Base-by-base conservation (phyloP, 2,329 filamentous ascomycete genomes). In the Neofusicoccum laricinum region DNA sequence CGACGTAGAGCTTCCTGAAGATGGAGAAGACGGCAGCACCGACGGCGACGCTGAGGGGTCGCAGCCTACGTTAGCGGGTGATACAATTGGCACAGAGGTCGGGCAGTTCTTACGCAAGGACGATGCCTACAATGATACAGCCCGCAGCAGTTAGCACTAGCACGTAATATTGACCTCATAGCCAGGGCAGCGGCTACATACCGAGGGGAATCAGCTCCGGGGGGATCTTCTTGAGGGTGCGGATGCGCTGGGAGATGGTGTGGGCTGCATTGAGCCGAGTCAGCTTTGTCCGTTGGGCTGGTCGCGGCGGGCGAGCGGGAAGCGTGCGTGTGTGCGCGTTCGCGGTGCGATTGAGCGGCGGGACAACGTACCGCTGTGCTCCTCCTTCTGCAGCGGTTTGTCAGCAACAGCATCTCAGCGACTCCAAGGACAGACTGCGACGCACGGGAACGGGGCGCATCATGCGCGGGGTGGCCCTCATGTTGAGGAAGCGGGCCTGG, bases 171-270 rank as follows among this genome's bases (percentile, higher is more conserved):
- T 36, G 49, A 34, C 43, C 19, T 58, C 46, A 55, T 48, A 3
- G 45, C 34, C 55, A 43, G 45, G 15, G 82, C 12, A 43, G 53
- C 30, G 55, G 55, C n/a, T 12, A 59, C 87, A 79, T 89, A 96
- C 93, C 93, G 73, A 99, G 90, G 75, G 95, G 95, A 72, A 93
- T 88, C 86, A 99, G 86, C 86, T 99, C 95, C 71, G 92, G 88
- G 71, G 95, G 95, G 76, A 98, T 90, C 82, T 89, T 88, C 86
- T 90, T 93, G 76, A 97, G 85, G 77, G 88, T 90, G 78, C 93
- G 91, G 74, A 99, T 85, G 78, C 94, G 92, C 85, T 98, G 95
- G 70, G 94, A 97, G 80, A 98, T 88, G 74, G 94, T 97, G 84
- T 98, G 95, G 78, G 92, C 95, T 99, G 72, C 62, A 59, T 36